phyloP scores from a whole-genome alignment of 2,329 filamentous ascomycete genomes.

The Chalara sp. region DNA sequence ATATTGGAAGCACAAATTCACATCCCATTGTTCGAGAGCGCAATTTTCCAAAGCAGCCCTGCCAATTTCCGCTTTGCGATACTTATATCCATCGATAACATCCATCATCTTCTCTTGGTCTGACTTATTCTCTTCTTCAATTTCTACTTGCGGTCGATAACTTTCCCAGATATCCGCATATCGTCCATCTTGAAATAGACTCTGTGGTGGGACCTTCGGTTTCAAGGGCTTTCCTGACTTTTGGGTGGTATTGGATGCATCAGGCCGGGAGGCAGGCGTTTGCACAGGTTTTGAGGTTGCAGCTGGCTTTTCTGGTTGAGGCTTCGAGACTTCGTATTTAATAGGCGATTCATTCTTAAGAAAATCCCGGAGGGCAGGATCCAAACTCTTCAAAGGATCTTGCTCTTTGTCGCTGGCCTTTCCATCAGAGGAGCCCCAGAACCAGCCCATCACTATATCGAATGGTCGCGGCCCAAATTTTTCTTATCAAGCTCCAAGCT shows the following conservation, averaged over 20 bases:
- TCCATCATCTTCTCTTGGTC: conserved; percentile 76
- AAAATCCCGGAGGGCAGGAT: conserved; percentile 58
- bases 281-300: conserved; percentile 5
- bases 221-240: not conserved
- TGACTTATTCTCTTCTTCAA: conserved; percentile 63
- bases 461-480: not conserved
- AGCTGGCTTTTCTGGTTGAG: conserved; percentile 8
- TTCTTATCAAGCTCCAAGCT: not conserved
- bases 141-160: conserved; percentile 66
- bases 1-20: conserved; percentile 73
- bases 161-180: conserved; percentile 90
- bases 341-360: conserved; percentile 59
- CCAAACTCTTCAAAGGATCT: conserved; percentile 54
- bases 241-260: conserved; percentile 2
- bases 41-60: conserved; percentile 89
- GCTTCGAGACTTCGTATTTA: conserved; percentile 30
- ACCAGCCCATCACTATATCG: conserved; percentile 26
- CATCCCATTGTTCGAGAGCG: conserved; percentile 74
- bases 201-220: conserved; percentile 31
- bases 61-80: conserved; percentile 71
- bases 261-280: conserved; percentile 4
- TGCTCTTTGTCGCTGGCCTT: conserved; percentile 24
- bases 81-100: conserved; percentile 78
- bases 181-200: conserved; percentile 61
- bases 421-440: conserved; percentile 23